Percentiles rank a stretch among this genome's conserved stretches.
phyloP scores from a whole-genome alignment of 192 early-diverging fungal genomes.

The Allomyces macrogynus region DNA sequence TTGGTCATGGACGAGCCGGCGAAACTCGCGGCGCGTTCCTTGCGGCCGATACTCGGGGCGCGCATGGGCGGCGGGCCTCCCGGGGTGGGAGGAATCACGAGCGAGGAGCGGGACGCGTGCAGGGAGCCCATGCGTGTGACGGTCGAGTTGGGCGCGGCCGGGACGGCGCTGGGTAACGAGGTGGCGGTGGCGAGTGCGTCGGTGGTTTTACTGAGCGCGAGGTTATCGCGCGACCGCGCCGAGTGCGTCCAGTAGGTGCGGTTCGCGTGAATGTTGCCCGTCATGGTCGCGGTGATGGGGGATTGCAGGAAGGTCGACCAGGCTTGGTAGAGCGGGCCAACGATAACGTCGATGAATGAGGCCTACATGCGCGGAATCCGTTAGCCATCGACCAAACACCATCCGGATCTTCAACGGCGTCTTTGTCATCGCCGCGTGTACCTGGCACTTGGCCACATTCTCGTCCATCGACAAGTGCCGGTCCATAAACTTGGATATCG shows the following conservation, averaged over 20 bases:
- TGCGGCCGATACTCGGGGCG: not conserved
- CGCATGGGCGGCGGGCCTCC: not conserved
- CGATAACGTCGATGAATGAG: conserved; percentile 30
- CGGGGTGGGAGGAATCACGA: not conserved
- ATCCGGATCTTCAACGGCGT: too few species aligned
- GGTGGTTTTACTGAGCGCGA: not conserved
- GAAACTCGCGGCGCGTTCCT: not conserved
- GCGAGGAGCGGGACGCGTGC: too few species aligned
- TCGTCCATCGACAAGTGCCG: conserved; percentile 18
- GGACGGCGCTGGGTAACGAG: too few species aligned
- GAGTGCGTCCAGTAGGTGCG: conserved; percentile 16
- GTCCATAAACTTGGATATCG: conserved; percentile 41
- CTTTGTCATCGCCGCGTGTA: too few species aligned
- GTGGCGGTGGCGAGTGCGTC: not conserved
- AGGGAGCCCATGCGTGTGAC: not conserved
- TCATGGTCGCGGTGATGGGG: conserved; percentile 16
- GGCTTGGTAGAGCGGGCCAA: conserved; percentile 25
- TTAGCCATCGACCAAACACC: too few species aligned
- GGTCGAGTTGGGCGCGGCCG: not conserved
- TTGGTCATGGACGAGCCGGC: too few species aligned
- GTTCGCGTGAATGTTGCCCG: conserved; percentile 24
- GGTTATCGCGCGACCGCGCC: not conserved
- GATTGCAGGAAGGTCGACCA: conserved; percentile 25
- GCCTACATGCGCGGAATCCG: too few species aligned
- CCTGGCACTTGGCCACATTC: conserved; percentile 34